Percentiles rank a stretch among this genome's conserved stretches.
Conservation (phyloP, 164 flowering plant species). For the Stephania japonica region DNA sequence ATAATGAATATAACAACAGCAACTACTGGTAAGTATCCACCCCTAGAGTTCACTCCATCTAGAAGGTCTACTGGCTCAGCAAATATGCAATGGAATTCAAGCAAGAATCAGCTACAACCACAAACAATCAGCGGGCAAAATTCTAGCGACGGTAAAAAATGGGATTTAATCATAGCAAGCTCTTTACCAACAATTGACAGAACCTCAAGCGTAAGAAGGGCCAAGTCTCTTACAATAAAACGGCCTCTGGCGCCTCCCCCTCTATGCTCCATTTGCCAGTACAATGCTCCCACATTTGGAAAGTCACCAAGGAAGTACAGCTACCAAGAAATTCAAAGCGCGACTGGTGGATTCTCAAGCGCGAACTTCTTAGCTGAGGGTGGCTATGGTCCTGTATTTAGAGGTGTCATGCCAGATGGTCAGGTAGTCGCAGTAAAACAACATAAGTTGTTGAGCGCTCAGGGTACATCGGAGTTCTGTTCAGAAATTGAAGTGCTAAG, state of each 20-base stretch:
- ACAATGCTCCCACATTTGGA: slow-evolving; percentile 33
- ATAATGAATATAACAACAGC: slow-evolving; percentile 5
- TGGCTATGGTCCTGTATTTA: slow-evolving; percentile 37
- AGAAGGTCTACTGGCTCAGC: slow-evolving; percentile 26
- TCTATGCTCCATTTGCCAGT: slow-evolving; percentile 33
- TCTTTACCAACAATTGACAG: slow-evolving; percentile 14
- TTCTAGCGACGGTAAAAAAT: slow-evolving; percentile 2
- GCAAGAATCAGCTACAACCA: slow-evolving; percentile 2
- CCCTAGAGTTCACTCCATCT: slow-evolving; percentile 12
- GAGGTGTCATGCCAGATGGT: slow-evolving; percentile 36
- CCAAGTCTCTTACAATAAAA: slow-evolving; percentile 28
- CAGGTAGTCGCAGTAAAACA: slow-evolving; percentile 46
- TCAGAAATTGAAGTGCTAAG: slow-evolving; percentile 41
- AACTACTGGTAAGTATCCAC: too few relatives aligned
- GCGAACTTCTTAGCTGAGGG: slow-evolving; percentile 41
- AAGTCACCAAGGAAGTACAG: slow-evolving; percentile 34
- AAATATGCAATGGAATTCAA: slow-evolving; percentile 4
- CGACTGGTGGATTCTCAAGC: slow-evolving; percentile 33
- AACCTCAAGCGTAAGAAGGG: slow-evolving; percentile 30
- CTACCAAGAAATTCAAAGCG: slow-evolving; percentile 29
- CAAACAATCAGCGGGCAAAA: neutral
- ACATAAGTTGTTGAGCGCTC: slow-evolving; percentile 30
- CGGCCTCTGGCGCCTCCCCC: slow-evolving; percentile 34
- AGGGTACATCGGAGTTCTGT: slow-evolving; percentile 40
- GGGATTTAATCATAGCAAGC: neutral